Conservation (phyloP, 192 early-diverging fungal species). For the Glomus cerebriforme region DNA sequence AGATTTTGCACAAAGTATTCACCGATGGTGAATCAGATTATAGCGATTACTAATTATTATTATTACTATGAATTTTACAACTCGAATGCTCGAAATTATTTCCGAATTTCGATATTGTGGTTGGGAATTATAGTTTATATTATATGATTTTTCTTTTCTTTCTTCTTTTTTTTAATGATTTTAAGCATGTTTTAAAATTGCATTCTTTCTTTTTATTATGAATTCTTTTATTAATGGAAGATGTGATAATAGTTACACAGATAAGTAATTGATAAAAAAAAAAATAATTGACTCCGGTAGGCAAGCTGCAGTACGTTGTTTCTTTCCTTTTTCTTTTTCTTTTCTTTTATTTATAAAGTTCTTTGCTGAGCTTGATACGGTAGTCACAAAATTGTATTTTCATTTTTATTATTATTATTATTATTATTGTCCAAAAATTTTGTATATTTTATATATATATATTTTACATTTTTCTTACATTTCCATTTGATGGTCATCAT, state of each 20-base stretch:
- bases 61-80: neutral
- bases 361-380: neutral
- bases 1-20: constrained; percentile 13
- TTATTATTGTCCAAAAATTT: neutral
- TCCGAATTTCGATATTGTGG: neutral
- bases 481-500: constrained; percentile 48
- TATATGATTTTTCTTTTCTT: neutral
- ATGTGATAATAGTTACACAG: neutral
- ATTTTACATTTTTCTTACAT: constrained; percentile 8
- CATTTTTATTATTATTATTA: neutral
- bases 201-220: neutral
- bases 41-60: neutral
- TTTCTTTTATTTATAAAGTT: neutral
- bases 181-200: neutral
- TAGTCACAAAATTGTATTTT: neutral
- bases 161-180: neutral
- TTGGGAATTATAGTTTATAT: neutral
- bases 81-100: neutral
- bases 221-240: neutral
- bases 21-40: constrained; percentile 20
- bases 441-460: neutral
- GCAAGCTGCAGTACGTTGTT: neutral
- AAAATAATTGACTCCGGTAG: neutral
- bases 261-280: neutral
- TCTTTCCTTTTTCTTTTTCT: no score